phyloP scores from a whole-genome alignment of 495 filamentous ascomycete species.

The Hypoxylon lienhwacheense region DNA sequence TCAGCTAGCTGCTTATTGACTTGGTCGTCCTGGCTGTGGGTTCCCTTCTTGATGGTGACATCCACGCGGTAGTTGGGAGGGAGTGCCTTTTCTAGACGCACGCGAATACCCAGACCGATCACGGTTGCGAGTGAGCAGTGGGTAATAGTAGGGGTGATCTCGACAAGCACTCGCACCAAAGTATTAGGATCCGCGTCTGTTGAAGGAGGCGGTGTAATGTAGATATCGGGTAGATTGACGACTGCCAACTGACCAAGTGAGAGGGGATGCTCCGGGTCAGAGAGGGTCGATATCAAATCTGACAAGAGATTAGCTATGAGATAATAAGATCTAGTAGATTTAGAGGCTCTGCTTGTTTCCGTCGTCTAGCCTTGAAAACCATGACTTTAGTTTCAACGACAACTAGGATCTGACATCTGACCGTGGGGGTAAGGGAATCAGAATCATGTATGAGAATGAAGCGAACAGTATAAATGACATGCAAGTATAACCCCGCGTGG shows the following conservation, averaged over 20 bases:
- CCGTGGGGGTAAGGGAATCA: conserved; percentile 16
- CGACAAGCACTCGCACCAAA: conserved; percentile 59
- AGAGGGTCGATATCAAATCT: conserved; percentile 93
- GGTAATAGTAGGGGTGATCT: conserved; percentile 95
- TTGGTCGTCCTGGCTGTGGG: conserved; percentile 90
- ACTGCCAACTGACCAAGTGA: conserved; percentile 91
- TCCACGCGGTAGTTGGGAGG: conserved; percentile 93
- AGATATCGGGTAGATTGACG: conserved; percentile 89
- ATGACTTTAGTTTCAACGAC: conserved; percentile 3
- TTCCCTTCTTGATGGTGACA: conserved; percentile 91
- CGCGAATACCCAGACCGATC: conserved; percentile 90
- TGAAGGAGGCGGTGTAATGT: conserved; percentile 66
- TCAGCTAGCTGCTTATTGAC: conserved; percentile 95
- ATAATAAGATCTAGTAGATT: background rate
- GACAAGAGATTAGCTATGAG: conserved; percentile 44
- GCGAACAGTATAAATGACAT: no score
- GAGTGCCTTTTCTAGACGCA: conserved; percentile 84
- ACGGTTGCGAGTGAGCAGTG: conserved; percentile 96
- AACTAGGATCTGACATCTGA: conserved; percentile 14
- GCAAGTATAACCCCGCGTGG: conserved; percentile 3
- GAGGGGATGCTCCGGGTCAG: conserved; percentile 93
- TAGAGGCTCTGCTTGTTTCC: no score
- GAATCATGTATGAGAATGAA: no score
- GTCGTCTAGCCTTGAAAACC: no score
- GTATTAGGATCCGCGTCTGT: conserved; percentile 51